Evolutionary conservation across 306 rosid genomes (phyloP).

Genomic region (Quercus ilex): DNA sequence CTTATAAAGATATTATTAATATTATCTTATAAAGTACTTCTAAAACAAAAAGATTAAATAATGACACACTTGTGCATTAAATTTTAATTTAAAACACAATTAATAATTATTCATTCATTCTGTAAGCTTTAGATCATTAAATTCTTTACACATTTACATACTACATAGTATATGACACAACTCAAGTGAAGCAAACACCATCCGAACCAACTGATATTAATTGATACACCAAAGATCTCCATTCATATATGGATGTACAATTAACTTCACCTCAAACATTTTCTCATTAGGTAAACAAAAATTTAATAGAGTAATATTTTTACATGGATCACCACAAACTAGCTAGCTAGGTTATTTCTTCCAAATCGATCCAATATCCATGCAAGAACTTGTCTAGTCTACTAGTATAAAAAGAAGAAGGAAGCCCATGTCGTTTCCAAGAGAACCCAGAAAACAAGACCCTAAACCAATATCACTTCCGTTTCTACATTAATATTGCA

Average conservation of each 20-base stretch:
- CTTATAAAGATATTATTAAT: not conserved
- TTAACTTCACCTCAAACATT: slow-evolving; percentile 7
- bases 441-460: not conserved
- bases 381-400: not conserved
- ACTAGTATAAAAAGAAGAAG: not conserved
- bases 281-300: not conserved
- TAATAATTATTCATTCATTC: not conserved
- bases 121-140: not conserved
- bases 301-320: not conserved
- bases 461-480: not conserved
- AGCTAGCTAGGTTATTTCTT: slow-evolving; percentile 10
- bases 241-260: slow-evolving; percentile 1
- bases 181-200: not conserved
- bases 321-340: slow-evolving; percentile 14
- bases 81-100: not conserved
- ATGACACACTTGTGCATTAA: not conserved
- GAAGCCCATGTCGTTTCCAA: not conserved
- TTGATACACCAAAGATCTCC: not conserved
- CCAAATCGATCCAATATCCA: not conserved
- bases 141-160: not conserved
- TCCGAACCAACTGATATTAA: not conserved
- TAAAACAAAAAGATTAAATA: not conserved
- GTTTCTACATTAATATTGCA: slow-evolving; percentile 81
- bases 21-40: not conserved
- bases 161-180: not conserved